Conservation (phyloP, 2,329 filamentous ascomycete genomes). For the Ilyonectria sp. region DNA sequence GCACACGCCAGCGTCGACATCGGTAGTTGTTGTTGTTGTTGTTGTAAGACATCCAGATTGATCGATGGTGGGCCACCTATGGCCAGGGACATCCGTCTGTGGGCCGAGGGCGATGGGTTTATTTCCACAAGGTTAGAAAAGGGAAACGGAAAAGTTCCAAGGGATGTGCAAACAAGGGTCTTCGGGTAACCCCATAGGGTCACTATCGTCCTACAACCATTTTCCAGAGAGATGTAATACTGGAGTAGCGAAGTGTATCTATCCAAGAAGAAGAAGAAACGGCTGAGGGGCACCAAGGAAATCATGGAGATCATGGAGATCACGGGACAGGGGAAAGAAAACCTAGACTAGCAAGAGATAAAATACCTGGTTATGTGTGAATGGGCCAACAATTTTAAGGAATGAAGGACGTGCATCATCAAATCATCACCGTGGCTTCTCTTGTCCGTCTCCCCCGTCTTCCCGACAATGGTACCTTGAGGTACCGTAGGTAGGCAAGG, state of each 20-base stretch:
- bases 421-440: background rate
- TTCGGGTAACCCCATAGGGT: background rate
- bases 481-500: too few relatives aligned
- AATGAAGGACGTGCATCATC: background rate
- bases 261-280: too few relatives aligned
- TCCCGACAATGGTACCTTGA: background rate
- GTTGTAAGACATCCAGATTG: constrained; percentile 1
- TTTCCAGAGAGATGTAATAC: background rate
- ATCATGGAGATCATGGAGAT: constrained; percentile 8
- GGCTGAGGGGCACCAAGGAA: background rate
- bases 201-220: background rate
- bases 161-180: background rate
- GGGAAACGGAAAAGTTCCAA: background rate
- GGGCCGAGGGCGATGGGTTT: background rate
- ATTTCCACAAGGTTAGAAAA: background rate
- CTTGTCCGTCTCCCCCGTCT: background rate
- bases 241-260: background rate
- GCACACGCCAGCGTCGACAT: constrained; percentile 2
- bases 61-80: background rate
- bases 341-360: constrained; percentile 8
- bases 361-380: background rate
- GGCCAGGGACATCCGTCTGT: background rate
- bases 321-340: constrained; percentile 20
- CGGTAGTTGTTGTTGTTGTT: constrained; percentile 3
- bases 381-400: background rate